phyloP scores from a whole-genome alignment of 805 yeast species.

The Lachancea quebecensis region DNA sequence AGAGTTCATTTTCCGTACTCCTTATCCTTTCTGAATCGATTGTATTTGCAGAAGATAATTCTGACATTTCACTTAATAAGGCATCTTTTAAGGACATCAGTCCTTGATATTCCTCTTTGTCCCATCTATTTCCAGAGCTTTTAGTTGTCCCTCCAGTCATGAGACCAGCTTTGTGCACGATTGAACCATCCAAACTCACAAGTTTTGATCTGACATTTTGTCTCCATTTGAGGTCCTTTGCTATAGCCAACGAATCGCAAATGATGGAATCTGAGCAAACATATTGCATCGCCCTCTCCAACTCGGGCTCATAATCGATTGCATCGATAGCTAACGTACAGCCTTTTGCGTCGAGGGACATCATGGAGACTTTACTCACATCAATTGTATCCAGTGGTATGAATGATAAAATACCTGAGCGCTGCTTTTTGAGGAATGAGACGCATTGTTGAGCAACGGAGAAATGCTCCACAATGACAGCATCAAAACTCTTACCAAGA shows the following conservation, averaged over 20 bases:
- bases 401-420: conserved; percentile 79
- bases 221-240: conserved; percentile 68
- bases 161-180: conserved; percentile 77
- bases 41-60: conserved; percentile 35
- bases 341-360: conserved; percentile 17
- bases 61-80: conserved; percentile 39
- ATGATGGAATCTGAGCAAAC: conserved; percentile 75
- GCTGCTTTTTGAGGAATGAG: conserved; percentile 71
- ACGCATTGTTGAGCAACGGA: conserved; percentile 70
- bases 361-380: conserved; percentile 50
- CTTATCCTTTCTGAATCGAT: conserved; percentile 54
- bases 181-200: conserved; percentile 77
- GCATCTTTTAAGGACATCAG: conserved; percentile 46
- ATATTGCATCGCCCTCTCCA: conserved; percentile 73
- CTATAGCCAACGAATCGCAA: conserved; percentile 63
- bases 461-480: conserved; percentile 73
- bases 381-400: conserved; percentile 79
- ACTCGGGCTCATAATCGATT: conserved; percentile 56
- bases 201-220: conserved; percentile 51
- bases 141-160: conserved; percentile 84
- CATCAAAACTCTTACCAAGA: conserved; percentile 72
- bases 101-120: conserved; percentile 54
- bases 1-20: conserved; percentile 48
- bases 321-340: conserved; percentile 55
- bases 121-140: conserved; percentile 54